Conservation (phyloP, 352 stramenopile genomes). For the Globisporangium acanthophoron region DNA sequence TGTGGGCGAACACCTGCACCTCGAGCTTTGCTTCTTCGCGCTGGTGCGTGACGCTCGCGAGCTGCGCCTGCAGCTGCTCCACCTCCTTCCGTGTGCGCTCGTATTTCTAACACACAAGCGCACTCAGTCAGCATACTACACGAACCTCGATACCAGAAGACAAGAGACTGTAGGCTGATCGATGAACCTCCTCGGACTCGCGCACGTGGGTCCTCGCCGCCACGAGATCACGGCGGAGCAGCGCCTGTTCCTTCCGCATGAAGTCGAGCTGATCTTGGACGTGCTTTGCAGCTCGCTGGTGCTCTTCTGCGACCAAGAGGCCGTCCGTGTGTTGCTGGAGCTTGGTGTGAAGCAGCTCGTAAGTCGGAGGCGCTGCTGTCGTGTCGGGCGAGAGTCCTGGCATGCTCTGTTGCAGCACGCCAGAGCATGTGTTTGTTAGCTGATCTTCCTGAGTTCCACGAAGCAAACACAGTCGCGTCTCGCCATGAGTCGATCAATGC, state of each 20-base stretch:
- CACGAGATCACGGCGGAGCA: constrained; percentile 36
- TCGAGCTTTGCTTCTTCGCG: constrained; percentile 56
- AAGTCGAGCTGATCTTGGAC: constrained; percentile 58
- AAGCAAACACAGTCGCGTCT: not conserved
- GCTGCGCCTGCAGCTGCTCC: constrained; percentile 22
- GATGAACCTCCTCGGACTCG: constrained; percentile 37
- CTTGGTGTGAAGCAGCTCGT: constrained; percentile 15
- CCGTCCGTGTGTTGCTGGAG: constrained; percentile 23
- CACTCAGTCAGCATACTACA: not conserved
- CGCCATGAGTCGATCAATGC: constrained; percentile 39
- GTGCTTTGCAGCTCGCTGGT: constrained; percentile 35
- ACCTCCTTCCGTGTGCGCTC: constrained; percentile 23
- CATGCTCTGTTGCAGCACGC: not conserved
- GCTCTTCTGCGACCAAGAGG: constrained; percentile 23
- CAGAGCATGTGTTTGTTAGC: not conserved
- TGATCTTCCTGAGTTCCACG: not conserved
- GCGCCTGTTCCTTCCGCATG: constrained; percentile 51
- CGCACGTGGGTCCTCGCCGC: constrained; percentile 41
- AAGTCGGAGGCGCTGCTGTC: not conserved
- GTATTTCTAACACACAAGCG: constrained; percentile 8
- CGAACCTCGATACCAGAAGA: not conserved
- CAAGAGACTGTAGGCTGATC: not conserved
- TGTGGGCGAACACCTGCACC: constrained; percentile 45
- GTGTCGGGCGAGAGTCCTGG: not conserved
- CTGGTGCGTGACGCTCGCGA: constrained; percentile 35